Base-by-base conservation (phyloP, 805 yeast species). In the Candida parachauliodes region DNA sequence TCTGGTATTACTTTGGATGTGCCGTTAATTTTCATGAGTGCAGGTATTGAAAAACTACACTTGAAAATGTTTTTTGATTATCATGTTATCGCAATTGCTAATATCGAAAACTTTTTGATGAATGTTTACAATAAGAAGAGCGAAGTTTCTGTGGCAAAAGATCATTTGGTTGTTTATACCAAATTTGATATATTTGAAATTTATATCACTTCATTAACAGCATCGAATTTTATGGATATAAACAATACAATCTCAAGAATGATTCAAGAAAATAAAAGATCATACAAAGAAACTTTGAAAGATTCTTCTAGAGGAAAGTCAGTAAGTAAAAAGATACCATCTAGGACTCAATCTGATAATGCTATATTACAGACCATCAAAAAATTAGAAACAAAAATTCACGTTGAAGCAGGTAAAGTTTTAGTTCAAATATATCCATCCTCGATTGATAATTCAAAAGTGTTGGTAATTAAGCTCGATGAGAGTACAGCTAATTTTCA, bases 201-300 rank as follows among this genome's bases (percentile, higher is more conserved):
- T 2, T 87, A 76, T 50, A 65, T 83, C 42, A 89, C 98, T 0
- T 88, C 95, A 0, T 69, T 93, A 51, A 82, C 95, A 0, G 93
- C 93, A 0, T 81, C 96, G 0, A 88, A 84, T 50, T 65, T 87
- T 21, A 70, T 82, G 45, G 96, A 89, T 57, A 81, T 93, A 31
- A 74, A 77, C 50, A 79, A 80, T 39, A 79, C 93, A 2, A 62
- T 86, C 14, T 58, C 74, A 35, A 69, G 95, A 48, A 80, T 88
- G 66, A 69, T 78, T 26, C 84, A 81, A 47, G 95, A 87, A 45
- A 82, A 78, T 46, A 72, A 71, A 44, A 68, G 76, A 2, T 83
- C 93, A 0, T 88, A 88, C 53, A 75, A 72, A 31, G 94, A 88
- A 45, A 87, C 85, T 3, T 63, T 88, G 41, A 70, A 74, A 28